These are phyloP conservation scores for Calonectria ilicicola DNA, from an alignment of 2,329 filamentous ascomycete genomes.

Conservation along the genomic window DNA sequence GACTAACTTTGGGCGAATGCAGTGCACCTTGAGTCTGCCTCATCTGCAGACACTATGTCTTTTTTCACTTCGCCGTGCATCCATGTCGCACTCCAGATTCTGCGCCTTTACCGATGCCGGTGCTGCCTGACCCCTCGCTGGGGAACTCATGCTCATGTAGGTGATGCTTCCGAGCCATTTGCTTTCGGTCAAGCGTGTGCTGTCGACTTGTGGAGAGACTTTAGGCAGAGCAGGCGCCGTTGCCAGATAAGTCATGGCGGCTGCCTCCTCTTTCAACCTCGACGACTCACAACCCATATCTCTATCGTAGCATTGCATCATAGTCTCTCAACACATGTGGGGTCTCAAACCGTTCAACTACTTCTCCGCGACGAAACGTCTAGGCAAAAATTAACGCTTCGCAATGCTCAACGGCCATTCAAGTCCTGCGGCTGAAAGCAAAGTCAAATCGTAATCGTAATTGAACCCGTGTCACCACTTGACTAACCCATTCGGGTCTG, in stretches of 20 bases:
- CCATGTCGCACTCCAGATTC: background rate
- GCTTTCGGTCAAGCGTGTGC: background rate
- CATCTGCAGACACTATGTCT: conserved; percentile 1
- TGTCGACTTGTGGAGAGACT: background rate
- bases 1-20: background rate
- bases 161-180: background rate
- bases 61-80: background rate
- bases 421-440: background rate
- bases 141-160: conserved; percentile 6
- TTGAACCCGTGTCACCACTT: background rate
- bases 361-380: background rate
- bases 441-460: background rate
- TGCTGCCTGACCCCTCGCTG: background rate
- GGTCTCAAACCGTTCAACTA: background rate
- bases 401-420: background rate
- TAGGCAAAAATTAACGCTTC: background rate
- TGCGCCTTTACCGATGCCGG: background rate
- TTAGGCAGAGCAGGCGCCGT: background rate
- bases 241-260: background rate
- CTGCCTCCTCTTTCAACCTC: background rate
- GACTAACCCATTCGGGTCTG: background rate
- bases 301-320: background rate
- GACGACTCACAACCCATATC: background rate
- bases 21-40: background rate
- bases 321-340: background rate